phyloP scores from a whole-genome alignment of 208 protist species.

The Crithidia expoeki region DNA sequence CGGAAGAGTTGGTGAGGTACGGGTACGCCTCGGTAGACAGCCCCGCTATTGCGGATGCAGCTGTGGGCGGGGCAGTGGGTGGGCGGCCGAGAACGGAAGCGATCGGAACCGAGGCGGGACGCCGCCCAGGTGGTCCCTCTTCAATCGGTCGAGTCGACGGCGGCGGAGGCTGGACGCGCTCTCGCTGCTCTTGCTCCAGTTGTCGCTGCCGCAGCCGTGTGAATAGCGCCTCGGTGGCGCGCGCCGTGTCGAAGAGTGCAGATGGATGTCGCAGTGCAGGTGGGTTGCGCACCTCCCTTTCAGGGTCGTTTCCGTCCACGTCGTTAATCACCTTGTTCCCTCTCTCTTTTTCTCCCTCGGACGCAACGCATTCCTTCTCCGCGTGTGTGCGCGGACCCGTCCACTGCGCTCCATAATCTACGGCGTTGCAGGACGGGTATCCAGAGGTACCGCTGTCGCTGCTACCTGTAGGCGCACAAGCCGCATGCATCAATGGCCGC shows the following conservation, averaged over 20 bases:
- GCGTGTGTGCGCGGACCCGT: neutral
- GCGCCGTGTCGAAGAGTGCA: constrained; percentile 27
- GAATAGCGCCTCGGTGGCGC: constrained; percentile 27
- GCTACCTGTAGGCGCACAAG: neutral
- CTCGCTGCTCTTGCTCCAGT: neutral
- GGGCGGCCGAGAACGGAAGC: constrained; percentile 33
- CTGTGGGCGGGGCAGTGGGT: constrained; percentile 19
- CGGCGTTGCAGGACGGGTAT: neutral
- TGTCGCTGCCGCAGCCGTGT: constrained; percentile 23
- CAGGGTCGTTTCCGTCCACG: neutral
- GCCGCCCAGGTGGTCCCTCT: constrained; percentile 3
- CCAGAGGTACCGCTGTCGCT: neutral
- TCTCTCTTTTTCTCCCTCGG: constrained; percentile 1
- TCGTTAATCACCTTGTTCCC: neutral
- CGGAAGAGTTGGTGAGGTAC: neutral
- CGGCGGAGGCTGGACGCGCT: neutral
- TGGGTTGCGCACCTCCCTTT: neutral
- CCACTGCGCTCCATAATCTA: constrained; percentile 1
- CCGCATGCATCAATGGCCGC: neutral
- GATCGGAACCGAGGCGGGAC: constrained; percentile 17
- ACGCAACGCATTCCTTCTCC: neutral
- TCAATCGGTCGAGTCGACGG: neutral
- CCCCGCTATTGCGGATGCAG: neutral
- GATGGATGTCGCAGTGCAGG: constrained; percentile 29
- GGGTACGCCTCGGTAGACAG: neutral